phyloP scores from a whole-genome alignment of 2,329 filamentous ascomycete species.

The Curvularia hawaiiensis region DNA sequence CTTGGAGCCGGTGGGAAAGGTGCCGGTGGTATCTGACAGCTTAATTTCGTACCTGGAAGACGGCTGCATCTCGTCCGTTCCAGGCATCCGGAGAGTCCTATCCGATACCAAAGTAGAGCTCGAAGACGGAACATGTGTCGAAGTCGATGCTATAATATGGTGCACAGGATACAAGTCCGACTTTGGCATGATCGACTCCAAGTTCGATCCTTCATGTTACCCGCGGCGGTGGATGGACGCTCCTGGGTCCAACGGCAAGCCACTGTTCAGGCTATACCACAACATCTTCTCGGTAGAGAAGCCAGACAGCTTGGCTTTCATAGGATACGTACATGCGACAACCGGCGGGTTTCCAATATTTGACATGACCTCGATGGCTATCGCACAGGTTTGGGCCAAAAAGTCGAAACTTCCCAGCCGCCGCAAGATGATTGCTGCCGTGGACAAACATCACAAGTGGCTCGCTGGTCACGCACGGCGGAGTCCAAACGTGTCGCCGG shows the following conservation, averaged over 20 bases:
- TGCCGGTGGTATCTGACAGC: slow-evolving; percentile 28
- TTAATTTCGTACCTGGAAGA: slow-evolving; percentile 23
- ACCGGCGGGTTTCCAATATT: slow-evolving; percentile 38
- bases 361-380: slow-evolving; percentile 54
- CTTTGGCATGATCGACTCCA: slow-evolving; percentile 31
- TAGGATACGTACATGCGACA: slow-evolving; percentile 45
- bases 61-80: slow-evolving; percentile 24
- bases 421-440: slow-evolving; percentile 37
- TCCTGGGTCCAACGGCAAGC: slow-evolving; percentile 33
- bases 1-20: slow-evolving; percentile 24
- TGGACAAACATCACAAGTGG: slow-evolving; percentile 22
- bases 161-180: slow-evolving; percentile 45
- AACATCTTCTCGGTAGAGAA: slow-evolving; percentile 54
- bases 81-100: slow-evolving; percentile 22
- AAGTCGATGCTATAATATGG: slow-evolving; percentile 45
- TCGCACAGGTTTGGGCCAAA: slow-evolving; percentile 54
- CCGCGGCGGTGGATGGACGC: slow-evolving; percentile 21
- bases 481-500: slow-evolving; percentile 42
- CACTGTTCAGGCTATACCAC: slow-evolving; percentile 49
- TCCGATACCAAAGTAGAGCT: slow-evolving; percentile 30
- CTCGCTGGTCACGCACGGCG: slow-evolving; percentile 41
- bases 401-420: slow-evolving; percentile 45
- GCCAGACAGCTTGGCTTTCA: slow-evolving; percentile 53
- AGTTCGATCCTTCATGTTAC: slow-evolving; percentile 27
- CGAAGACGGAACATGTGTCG: slow-evolving; percentile 33